Conservation (phyloP, 495 filamentous ascomycete species). For the Penicillium bialowiezense region DNA sequence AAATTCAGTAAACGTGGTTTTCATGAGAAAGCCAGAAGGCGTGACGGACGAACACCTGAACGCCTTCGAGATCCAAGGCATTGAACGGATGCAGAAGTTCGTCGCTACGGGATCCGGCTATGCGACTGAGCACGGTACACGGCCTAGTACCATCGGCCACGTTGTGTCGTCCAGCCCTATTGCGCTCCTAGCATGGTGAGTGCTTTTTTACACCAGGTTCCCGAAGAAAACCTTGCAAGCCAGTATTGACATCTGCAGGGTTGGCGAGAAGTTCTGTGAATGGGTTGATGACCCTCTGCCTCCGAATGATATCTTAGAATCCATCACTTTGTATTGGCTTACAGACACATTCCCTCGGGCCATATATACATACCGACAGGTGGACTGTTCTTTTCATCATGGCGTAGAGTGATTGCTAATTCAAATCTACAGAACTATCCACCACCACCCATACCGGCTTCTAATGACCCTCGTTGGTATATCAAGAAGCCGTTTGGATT, state of each 20-base stretch:
- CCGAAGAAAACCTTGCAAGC: too few relatives aligned
- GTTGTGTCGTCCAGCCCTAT: conserved; percentile 56
- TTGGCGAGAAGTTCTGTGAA: conserved; percentile 65
- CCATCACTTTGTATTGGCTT: conserved; percentile 64
- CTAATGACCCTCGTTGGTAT: conserved; percentile 30
- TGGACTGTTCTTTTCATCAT: conserved; percentile 12
- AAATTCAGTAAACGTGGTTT: conserved; percentile 30
- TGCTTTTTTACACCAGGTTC: too few relatives aligned
- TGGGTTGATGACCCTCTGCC: conserved; percentile 57
- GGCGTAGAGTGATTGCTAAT: too few relatives aligned
- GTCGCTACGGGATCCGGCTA: conserved; percentile 47
- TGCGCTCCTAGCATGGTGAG: conserved; percentile 63
- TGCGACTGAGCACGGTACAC: conserved; percentile 54
- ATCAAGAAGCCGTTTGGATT: conserved; percentile 59
- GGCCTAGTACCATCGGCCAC: conserved; percentile 60
- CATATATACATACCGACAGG: conserved; percentile 56
- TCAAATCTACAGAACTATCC: conserved; percentile 15
- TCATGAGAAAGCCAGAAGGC: conserved; percentile 55
- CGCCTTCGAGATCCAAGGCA: conserved; percentile 31
- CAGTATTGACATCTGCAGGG: conserved; percentile 39
- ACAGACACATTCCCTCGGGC: conserved; percentile 55
- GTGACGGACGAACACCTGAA: conserved; percentile 49
- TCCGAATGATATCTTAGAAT: conserved; percentile 54
- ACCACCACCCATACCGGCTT: conserved; percentile 11
- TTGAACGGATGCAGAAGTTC: conserved; percentile 36